These are phyloP conservation scores for Yamadazyma songkhlaensis DNA, from an alignment of 1,139 yeast species.

Conservation along the genomic window DNA sequence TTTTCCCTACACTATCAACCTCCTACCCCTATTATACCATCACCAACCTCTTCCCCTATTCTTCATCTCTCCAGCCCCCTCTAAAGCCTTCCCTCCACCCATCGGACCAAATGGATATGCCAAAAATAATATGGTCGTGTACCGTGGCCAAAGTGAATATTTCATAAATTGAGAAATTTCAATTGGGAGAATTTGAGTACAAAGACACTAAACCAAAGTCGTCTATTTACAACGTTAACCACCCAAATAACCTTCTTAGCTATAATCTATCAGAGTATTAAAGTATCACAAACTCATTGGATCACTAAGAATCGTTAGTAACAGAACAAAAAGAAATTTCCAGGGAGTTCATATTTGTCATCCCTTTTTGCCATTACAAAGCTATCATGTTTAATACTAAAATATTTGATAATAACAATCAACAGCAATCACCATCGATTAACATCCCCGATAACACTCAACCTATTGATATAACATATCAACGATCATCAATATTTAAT, in stretches of 20 bases:
- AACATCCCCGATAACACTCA: constrained; percentile 29
- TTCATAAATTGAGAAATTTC: background rate
- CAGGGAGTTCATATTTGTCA: background rate
- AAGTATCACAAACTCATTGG: too few species aligned
- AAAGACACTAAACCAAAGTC: background rate
- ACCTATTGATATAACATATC: constrained; percentile 48
- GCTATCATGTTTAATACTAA: constrained; percentile 34
- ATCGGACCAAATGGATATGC: background rate
- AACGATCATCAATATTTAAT: constrained; percentile 40
- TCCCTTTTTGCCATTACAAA: constrained; percentile 2
- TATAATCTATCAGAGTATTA: too few species aligned
- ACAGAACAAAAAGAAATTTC: too few species aligned
- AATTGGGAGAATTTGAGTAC: constrained; percentile 1
- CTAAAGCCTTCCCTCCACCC: background rate
- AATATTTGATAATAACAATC: constrained; percentile 25
- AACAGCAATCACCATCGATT: constrained; percentile 15
- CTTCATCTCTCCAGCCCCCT: background rate
- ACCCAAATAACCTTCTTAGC: too few species aligned
- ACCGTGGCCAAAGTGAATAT: background rate
- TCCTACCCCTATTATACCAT: too few species aligned
- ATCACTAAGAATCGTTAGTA: too few species aligned
- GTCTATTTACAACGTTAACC: too few species aligned
- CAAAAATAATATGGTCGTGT: background rate
- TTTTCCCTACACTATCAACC: too few species aligned
- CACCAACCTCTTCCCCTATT: too few species aligned